Evolutionary conservation across 106 monocot species (phyloP).

Genomic region (Hemerocallis citrina): DNA sequence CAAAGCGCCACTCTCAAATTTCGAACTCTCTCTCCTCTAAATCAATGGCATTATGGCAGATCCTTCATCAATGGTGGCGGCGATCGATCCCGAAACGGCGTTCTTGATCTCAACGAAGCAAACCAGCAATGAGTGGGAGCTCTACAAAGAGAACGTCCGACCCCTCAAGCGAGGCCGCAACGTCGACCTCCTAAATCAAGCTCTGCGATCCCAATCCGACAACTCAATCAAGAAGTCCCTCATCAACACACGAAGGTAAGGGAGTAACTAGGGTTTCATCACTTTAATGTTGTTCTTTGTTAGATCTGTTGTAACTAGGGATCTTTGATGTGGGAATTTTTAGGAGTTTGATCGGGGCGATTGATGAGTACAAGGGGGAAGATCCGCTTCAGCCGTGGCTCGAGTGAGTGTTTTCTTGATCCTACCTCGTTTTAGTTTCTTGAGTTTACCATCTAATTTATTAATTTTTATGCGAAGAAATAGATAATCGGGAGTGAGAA

Average conservation of each 20-base stretch:
- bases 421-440: too few species aligned
- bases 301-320: neutral
- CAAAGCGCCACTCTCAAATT: neutral
- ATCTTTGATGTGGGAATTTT: too few species aligned
- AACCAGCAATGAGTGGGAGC: slow-evolving; percentile 82
- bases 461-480: too few species aligned
- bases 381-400: slow-evolving; percentile 90
- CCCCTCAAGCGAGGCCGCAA: slow-evolving; percentile 93
- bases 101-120: slow-evolving; percentile 36
- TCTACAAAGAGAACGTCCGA: slow-evolving; percentile 92
- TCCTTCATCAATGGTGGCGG: slow-evolving; percentile 1
- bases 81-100: slow-evolving; percentile 53
- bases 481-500: too few species aligned
- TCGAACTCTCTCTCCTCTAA: slow-evolving; percentile 17
- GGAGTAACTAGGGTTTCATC: neutral
- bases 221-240: slow-evolving; percentile 42
- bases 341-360: slow-evolving; percentile 80
- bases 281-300: slow-evolving; percentile 1
- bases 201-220: slow-evolving; percentile 55
- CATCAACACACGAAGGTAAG: slow-evolving; percentile 47
- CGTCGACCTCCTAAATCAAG: slow-evolving; percentile 59
- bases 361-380: slow-evolving; percentile 77
- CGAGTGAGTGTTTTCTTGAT: slow-evolving; percentile 73
- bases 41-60: slow-evolving; percentile 21
- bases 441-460: too few species aligned